Percentiles rank a stretch among this genome's conserved stretches.
Conservation (phyloP, 306 rosid species). For the Styphnolobium japonicum region DNA sequence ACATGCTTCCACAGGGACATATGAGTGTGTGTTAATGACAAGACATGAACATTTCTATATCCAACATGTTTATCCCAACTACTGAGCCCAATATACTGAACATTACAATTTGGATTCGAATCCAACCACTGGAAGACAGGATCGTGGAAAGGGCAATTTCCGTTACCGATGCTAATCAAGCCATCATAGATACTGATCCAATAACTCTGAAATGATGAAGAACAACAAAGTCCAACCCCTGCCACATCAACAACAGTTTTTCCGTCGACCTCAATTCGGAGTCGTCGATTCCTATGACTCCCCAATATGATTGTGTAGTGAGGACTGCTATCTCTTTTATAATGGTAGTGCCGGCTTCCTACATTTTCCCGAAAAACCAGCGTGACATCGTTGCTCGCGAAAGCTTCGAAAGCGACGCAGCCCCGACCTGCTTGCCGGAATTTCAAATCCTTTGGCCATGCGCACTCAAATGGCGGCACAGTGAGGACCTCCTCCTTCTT, state of each 20-base stretch:
- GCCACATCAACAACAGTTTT: slow-evolving; percentile 76
- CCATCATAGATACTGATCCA: slow-evolving; percentile 95
- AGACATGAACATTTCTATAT: slow-evolving; percentile 76
- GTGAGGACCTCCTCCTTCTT: slow-evolving; percentile 65
- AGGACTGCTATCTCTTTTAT: slow-evolving; percentile 82
- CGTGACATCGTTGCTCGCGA: slow-evolving; percentile 87
- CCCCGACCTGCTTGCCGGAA: slow-evolving; percentile 92
- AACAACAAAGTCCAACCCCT: slow-evolving; percentile 74
- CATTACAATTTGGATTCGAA: slow-evolving; percentile 65
- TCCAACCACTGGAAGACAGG: slow-evolving; percentile 90
- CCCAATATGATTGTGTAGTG: slow-evolving; percentile 92
- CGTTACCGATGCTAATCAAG: slow-evolving; percentile 81
- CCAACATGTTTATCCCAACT: slow-evolving; percentile 98
- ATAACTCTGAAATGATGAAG: slow-evolving; percentile 85
- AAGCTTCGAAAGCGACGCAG: slow-evolving; percentile 89
- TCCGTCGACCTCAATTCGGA: slow-evolving; percentile 80
- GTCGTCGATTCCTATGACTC: slow-evolving; percentile 81
- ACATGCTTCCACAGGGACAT: slow-evolving; percentile 61
- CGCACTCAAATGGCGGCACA: slow-evolving; percentile 93
- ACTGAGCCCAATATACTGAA: slow-evolving; percentile 89
- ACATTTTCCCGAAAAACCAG: slow-evolving; percentile 84
- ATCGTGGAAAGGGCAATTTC: slow-evolving; percentile 83
- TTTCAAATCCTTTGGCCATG: slow-evolving; percentile 80
- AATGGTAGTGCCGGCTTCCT: slow-evolving; percentile 92
- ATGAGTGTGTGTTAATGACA: slow-evolving; percentile 61